These are phyloP conservation scores for Tricholoma matsutake DNA, from an alignment of 768 basidiomycete species.

Conservation along the genomic window DNA sequence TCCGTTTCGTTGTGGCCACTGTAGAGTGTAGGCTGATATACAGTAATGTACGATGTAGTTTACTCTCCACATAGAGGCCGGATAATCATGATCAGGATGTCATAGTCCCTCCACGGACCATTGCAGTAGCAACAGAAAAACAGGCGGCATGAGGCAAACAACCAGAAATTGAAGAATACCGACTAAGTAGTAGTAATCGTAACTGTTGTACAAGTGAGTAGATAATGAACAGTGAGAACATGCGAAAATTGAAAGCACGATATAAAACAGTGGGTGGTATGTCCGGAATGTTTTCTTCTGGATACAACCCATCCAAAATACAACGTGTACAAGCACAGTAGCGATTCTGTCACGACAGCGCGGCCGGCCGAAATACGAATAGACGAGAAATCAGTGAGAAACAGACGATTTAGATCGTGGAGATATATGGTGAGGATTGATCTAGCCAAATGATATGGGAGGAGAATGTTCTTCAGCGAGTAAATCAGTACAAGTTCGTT, in stretches of 20 bases:
- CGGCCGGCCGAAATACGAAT: conserved; percentile 12
- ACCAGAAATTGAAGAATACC: neutral
- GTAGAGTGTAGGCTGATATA: conserved; percentile 21
- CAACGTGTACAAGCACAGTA: neutral
- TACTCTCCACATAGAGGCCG: conserved; percentile 11
- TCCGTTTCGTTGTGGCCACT: conserved; percentile 10
- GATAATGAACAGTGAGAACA: neutral
- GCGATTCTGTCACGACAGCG: conserved; percentile 1
- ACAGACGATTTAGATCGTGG: conserved; percentile 1
- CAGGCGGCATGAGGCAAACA: conserved; percentile 3
- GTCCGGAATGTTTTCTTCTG: conserved; percentile 4
- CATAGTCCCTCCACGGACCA: conserved; percentile 8
- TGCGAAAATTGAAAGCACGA: neutral
- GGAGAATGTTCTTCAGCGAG: conserved; percentile 1
- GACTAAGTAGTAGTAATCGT: conserved; percentile 5
- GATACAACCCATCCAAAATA: neutral
- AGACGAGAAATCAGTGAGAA: neutral
- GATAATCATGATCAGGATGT: conserved; percentile 1
- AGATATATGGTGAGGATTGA: neutral
- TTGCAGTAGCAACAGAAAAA: conserved; percentile 9
- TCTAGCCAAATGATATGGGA: conserved; percentile 2
- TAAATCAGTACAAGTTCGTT: neutral
- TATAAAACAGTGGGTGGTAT: neutral
- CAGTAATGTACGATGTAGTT: conserved; percentile 28
- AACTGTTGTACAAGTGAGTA: conserved; percentile 4